Base-by-base conservation (phyloP, 1,139 yeast species). In the Protomyces gravidus region DNA sequence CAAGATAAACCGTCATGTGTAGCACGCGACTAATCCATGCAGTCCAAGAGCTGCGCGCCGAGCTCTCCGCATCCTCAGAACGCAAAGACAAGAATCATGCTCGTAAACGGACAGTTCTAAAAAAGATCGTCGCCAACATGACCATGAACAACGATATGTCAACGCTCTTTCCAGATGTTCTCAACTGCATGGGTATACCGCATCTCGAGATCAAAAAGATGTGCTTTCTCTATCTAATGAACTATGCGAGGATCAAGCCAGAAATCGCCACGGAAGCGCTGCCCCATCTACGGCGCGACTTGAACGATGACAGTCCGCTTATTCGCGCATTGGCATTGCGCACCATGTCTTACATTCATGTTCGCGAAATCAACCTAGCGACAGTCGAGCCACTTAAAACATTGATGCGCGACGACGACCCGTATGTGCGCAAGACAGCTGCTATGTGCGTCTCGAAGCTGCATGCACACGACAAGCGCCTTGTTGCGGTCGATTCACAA, bases 71-170 rank as follows among this genome's bases (percentile, higher is more conserved):
- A 11, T 15, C 58, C 36, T 78, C 82, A 23, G 78, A 78, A 66
- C 80, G 78, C 68, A 79, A 78, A 68, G 82, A 82, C 65, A 72
- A 72, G 65, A 71, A 73, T 59, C 64, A 69, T 64, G 63, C 76
- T 73, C 70, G 77, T 62, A 76, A 84, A 67, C 84, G 82, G 69
- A 73, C 79, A 23, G 83, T 89, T 0, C 74, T 92, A 65, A 85
- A 84, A 70, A 86, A 86, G 69, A 79, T 89, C 30, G 78, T 89
- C 5, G 95, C 96, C 49, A 90, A 89, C 70, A 79, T 89, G 72
- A 85, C 94, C 3, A 77, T 89, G 73, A 89, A 89, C 61, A 89
- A 89, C 64, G 97, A 90, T 68, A 80, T 89, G 81, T 77, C 82
- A 9, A 69, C 75, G 40, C 69, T 90, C 62, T 80, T 85, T 69